Base-by-base conservation (phyloP, 495 filamentous ascomycete genomes). In the Oidiodendron maius region DNA sequence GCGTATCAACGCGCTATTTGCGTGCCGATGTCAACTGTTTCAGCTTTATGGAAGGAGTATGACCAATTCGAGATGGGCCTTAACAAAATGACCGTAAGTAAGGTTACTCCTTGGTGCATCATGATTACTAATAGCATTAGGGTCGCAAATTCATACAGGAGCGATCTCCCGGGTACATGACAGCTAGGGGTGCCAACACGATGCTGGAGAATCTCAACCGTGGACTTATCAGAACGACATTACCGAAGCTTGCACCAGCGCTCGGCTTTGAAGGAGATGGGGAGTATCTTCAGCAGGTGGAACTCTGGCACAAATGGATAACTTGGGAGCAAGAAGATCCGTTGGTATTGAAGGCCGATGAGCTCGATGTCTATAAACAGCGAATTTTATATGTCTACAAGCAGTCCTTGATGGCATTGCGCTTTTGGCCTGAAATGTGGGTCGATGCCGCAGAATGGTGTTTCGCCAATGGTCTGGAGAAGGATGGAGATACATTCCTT, bases 371-470 rank as follows among this genome's bases (percentile, higher is more conserved):
- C 1, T 94, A 84, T 67, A 83, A 82, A 51, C 71, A 78, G 46
- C 84, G 93, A 18, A 76, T 96, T 46, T 59, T 95, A 20, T 93
- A 91, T 65, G 84, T 87, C 49, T 97, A 94, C 71, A 91, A 91
- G 67, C 91, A 96, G 62, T 87, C 93, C 23, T 70, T 93, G 30
- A 96, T 96, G 89, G 84, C 90, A 8, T 68, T 98, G 51, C 77
- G 89, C 45, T 98, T 96, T 61, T 87, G 89, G 74, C 93, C 94
- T 2, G 87, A 91, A 61, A 80, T 96, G 53, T 98, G 93, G 93
- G 91, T 86, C 54, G 89, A 96, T 40, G 93, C 91, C 2, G 86
- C 90, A 11, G 86, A 96, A 48, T 98, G 91, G 72, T 96, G 90
- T 66, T 87, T 90, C 60, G 70, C 81, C 41, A 90, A 95, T 59